These are phyloP conservation scores for Ramaria sp. DNA, from an alignment of 768 basidiomycete species.

Conservation along the genomic window DNA sequence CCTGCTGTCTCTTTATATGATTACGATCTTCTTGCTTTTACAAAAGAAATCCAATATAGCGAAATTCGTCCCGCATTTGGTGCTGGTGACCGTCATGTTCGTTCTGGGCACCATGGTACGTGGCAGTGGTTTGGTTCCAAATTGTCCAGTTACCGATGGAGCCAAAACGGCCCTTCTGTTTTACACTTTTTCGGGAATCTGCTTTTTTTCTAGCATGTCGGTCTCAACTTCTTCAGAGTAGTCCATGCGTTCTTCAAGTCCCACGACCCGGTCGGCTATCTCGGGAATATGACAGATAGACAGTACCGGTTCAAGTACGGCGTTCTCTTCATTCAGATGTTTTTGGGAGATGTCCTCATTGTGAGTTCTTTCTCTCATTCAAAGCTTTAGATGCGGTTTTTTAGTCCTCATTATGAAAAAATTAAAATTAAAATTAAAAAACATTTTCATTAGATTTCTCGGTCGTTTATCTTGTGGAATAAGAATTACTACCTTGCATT, in stretches of 20 bases:
- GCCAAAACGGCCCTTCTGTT: too few relatives aligned
- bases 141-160: too few relatives aligned
- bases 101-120: conserved; percentile 3
- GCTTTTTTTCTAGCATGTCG: conserved; percentile 4
- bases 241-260: neutral
- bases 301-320: conserved; percentile 4
- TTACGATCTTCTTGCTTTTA: conserved; percentile 8
- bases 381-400: too few relatives aligned
- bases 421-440: too few relatives aligned
- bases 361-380: neutral
- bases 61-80: neutral
- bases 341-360: conserved; percentile 3
- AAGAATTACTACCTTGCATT: conserved; percentile 5
- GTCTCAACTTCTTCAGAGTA: neutral
- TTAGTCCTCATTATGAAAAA: too few relatives aligned
- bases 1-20: neutral
- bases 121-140: too few relatives aligned
- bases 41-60: neutral
- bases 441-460: neutral
- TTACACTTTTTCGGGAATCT: too few relatives aligned
- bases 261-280: neutral
- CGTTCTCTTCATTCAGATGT: conserved; percentile 4
- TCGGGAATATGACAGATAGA: neutral
- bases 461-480: conserved; percentile 6
- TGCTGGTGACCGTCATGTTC: conserved; percentile 1